These are phyloP conservation scores for Trapa incisa DNA, from an alignment of 345 rosid species.

Conservation along the genomic window DNA sequence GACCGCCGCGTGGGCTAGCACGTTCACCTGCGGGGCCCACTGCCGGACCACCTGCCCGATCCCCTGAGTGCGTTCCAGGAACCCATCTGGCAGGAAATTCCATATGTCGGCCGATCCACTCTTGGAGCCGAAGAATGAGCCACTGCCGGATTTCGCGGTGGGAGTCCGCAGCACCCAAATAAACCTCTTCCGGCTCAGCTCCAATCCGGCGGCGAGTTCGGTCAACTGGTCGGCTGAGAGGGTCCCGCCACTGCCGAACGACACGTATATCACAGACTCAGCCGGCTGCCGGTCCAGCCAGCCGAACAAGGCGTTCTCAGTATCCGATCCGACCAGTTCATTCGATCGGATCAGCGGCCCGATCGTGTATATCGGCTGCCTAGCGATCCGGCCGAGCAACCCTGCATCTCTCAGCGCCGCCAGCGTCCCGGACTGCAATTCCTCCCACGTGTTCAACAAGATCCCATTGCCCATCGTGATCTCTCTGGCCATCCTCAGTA, in stretches of 20 bases:
- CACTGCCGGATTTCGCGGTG: slow-evolving; percentile 6
- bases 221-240: slow-evolving; percentile 31
- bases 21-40: slow-evolving; percentile 59
- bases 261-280: slow-evolving; percentile 46
- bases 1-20: slow-evolving; percentile 36
- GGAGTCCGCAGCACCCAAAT: slow-evolving; percentile 56
- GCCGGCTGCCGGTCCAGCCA: slow-evolving; percentile 45
- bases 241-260: slow-evolving; percentile 67
- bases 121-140: slow-evolving; percentile 15
- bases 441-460: slow-evolving; percentile 55
- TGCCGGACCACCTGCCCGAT: slow-evolving; percentile 29
- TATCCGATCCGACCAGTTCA: not conserved
- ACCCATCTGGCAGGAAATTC: slow-evolving; percentile 45
- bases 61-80: slow-evolving; percentile 18
- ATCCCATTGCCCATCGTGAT: slow-evolving; percentile 33
- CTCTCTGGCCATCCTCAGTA: slow-evolving; percentile 11
- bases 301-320: slow-evolving; percentile 2
- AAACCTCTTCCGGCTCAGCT: slow-evolving; percentile 44
- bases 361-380: slow-evolving; percentile 29
- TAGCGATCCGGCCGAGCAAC: slow-evolving; percentile 10
- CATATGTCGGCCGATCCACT: slow-evolving; percentile 1
- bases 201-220: slow-evolving; percentile 58
- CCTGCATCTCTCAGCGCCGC: slow-evolving; percentile 21
- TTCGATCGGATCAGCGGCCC: slow-evolving; percentile 30
- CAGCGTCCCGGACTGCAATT: slow-evolving; percentile 26